A percentile compares a stretch with the other conserved stretches of the same genome.
These are phyloP conservation scores for Ophidiomyces ophidiicola DNA, from an alignment of 2,329 filamentous ascomycete species.

Conservation along the genomic window DNA sequence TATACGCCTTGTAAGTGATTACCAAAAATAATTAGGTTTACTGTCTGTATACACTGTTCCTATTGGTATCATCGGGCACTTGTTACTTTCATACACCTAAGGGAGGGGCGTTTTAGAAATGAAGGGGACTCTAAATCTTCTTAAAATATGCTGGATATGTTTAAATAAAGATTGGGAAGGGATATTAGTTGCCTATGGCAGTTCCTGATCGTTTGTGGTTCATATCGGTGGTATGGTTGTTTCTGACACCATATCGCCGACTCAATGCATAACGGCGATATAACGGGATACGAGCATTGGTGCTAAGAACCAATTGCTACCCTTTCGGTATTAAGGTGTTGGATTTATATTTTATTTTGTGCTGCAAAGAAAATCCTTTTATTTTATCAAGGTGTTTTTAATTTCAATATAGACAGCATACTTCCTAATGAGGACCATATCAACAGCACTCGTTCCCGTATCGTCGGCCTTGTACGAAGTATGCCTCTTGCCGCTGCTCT, in stretches of 20 bases:
- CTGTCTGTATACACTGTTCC: too few species aligned
- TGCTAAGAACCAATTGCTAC: neutral
- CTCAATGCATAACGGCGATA: slow-evolving; percentile 8
- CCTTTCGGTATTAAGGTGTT: too few species aligned
- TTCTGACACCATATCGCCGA: slow-evolving; percentile 2
- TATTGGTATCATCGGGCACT: too few species aligned
- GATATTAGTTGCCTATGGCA: too few species aligned
- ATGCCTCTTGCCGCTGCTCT: neutral
- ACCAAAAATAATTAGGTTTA: too few species aligned
- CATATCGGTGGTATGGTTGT: neutral
- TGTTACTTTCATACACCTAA: too few species aligned
- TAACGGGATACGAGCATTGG: neutral
- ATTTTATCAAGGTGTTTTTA: neutral
- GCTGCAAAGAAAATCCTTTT: neutral
- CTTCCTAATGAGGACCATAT: neutral
- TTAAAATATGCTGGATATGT: too few species aligned
- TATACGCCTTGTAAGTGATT: too few species aligned
- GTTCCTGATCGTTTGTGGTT: neutral
- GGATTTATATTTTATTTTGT: neutral
- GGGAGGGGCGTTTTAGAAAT: too few species aligned
- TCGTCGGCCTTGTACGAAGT: neutral
- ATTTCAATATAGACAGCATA: neutral
- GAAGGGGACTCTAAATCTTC: too few species aligned
- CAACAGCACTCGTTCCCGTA: neutral
- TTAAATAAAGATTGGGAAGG: too few species aligned